Conservation (phyloP, 164 flowering plant species). For the Macadamia tetraphylla region DNA sequence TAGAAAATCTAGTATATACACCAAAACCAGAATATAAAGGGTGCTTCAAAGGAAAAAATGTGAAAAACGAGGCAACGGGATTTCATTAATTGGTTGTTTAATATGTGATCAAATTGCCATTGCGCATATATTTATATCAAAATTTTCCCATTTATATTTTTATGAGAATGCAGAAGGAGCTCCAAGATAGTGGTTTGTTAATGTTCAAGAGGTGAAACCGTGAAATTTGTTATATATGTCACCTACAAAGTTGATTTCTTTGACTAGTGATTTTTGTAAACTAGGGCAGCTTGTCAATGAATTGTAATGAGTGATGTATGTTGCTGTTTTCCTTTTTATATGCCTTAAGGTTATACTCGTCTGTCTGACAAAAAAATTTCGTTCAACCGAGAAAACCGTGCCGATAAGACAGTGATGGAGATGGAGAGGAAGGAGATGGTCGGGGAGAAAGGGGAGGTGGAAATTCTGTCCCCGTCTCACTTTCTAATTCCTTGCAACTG, state of each 20-base stretch:
- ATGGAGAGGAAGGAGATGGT: too few species aligned
- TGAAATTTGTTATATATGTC: conserved; percentile 68
- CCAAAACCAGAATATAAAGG: conserved; percentile 99
- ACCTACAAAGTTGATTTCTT: conserved; percentile 96
- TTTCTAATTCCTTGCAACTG: too few species aligned
- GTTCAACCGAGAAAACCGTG: too few species aligned
- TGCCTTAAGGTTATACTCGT: neutral
- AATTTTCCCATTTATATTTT: conserved; percentile 1
- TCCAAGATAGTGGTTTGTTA: conserved; percentile 77
- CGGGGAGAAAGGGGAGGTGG: too few species aligned
- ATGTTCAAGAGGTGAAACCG: conserved; percentile 92
- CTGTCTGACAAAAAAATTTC: neutral
- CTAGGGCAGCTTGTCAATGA: conserved; percentile 87
- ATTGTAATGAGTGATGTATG: conserved; percentile 74
- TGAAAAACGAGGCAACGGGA: conserved; percentile 72
- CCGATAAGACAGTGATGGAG: too few species aligned
- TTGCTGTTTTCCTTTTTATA: neutral
- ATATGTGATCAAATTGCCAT: neutral
- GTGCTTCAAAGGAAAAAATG: conserved; percentile 75
- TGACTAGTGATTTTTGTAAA: conserved; percentile 97
- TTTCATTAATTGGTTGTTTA: conserved; percentile 9
- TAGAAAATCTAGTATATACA: conserved; percentile 94
- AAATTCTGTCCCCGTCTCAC: too few species aligned
- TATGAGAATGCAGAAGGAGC: conserved; percentile 54
- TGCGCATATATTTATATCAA: conserved; percentile 1